phyloP scores from a whole-genome alignment of 2,329 filamentous ascomycete species.

The Ophiostoma sp. region DNA sequence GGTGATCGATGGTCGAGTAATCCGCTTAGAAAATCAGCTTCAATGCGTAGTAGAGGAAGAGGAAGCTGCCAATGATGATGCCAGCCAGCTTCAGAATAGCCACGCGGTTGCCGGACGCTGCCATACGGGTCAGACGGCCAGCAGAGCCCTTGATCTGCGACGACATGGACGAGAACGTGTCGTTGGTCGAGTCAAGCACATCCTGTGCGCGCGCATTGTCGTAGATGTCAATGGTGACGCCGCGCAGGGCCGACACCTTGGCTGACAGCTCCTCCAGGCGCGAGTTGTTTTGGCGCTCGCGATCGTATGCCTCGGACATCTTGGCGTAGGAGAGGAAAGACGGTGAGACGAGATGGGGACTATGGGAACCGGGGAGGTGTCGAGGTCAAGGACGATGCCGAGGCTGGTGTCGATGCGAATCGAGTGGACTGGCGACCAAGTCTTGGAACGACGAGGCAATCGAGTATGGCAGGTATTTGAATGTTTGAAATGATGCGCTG shows the following conservation, averaged over 20 bases:
- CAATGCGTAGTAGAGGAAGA: conserved; percentile 70
- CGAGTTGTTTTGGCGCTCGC: conserved; percentile 87
- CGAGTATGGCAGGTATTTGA: neutral
- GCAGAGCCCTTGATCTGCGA: conserved; percentile 80
- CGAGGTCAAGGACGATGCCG: neutral
- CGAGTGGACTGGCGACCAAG: no score
- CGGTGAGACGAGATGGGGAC: neutral
- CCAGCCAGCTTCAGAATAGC: conserved; percentile 85
- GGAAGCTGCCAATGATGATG: conserved; percentile 66
- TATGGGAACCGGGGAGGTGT: neutral
- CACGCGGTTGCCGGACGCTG: conserved; percentile 80
- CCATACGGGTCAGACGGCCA: conserved; percentile 79
- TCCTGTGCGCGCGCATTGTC: conserved; percentile 86
- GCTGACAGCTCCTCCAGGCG: conserved; percentile 83
- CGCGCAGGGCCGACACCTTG: conserved; percentile 87
- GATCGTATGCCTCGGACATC: conserved; percentile 74
- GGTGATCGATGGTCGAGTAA: no score
- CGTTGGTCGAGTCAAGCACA: conserved; percentile 82
- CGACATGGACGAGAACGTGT: conserved; percentile 85
- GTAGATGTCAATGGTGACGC: conserved; percentile 96
- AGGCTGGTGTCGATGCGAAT: neutral
- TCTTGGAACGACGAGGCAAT: neutral
- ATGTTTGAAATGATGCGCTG: neutral
- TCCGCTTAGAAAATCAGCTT: conserved; percentile 53
- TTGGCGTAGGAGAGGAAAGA: conserved; percentile 22